These are phyloP conservation scores for Rostrohypoxylon terebratum DNA, from an alignment of 495 filamentous ascomycete species.

Conservation along the genomic window DNA sequence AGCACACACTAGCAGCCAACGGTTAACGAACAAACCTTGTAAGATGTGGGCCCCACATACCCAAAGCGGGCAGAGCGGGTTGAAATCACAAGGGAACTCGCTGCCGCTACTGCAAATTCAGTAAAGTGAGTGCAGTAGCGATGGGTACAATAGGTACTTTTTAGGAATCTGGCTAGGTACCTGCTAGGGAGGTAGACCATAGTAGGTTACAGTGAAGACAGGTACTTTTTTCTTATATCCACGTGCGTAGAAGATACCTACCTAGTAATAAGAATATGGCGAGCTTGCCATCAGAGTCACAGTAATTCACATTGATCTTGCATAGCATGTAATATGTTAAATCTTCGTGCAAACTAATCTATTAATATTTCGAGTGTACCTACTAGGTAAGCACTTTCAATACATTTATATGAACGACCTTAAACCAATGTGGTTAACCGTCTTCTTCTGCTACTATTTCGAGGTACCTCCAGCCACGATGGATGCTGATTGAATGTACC, in stretches of 20 bases:
- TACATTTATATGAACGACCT: background rate
- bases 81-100: background rate
- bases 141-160: background rate
- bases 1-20: conserved; percentile 27
- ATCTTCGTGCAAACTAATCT: background rate
- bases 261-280: background rate
- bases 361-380: background rate
- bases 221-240: conserved; percentile 5
- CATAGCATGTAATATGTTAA: background rate
- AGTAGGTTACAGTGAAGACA: background rate
- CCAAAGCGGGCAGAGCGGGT: conserved; percentile 34
- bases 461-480: background rate
- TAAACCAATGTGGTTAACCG: background rate
- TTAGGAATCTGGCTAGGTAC: too few species aligned
- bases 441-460: background rate
- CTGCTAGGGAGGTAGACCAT: too few species aligned
- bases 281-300: background rate
- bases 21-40: conserved; percentile 16
- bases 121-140: background rate
- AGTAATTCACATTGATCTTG: background rate
- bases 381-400: too few species aligned
- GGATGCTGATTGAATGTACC: background rate
- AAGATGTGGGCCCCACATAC: conserved; percentile 33
- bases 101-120: conserved; percentile 3
- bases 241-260: conserved; percentile 6